Percentiles rank a stretch among this genome's conserved stretches.
phyloP scores from a whole-genome alignment of 2,329 filamentous ascomycete genomes.

The Cladosporium halotolerans region DNA sequence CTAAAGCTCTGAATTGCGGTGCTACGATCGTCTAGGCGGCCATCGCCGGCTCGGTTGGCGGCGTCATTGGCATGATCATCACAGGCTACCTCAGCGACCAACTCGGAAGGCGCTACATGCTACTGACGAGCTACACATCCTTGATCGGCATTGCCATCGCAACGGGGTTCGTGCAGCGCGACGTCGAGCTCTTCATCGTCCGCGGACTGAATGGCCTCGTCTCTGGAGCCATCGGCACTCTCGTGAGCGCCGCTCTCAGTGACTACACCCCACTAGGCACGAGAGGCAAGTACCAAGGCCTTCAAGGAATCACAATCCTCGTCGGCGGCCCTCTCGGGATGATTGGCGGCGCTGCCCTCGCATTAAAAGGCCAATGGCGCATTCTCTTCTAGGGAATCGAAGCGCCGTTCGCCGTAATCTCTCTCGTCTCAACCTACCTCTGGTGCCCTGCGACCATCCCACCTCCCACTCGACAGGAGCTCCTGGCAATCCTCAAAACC shows the following conservation, averaged over 20 bases:
- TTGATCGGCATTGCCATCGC: slow-evolving; percentile 8
- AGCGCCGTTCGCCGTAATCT: slow-evolving; percentile 2
- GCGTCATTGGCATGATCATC: slow-evolving; percentile 17
- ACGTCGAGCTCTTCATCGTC: slow-evolving; percentile 10
- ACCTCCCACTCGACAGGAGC: slow-evolving; percentile 1
- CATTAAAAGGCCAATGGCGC: slow-evolving; percentile 12
- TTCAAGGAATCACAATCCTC: slow-evolving; percentile 6
- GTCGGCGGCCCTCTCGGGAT: slow-evolving; percentile 18
- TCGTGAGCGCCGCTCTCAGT: slow-evolving; percentile 22
- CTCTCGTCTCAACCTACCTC: slow-evolving; percentile 12
- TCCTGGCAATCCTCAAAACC: slow-evolving; percentile 10
- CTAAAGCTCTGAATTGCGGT: slow-evolving; percentile 12
- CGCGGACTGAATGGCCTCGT: slow-evolving; percentile 17
- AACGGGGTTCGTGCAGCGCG: slow-evolving; percentile 10
- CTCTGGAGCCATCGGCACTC: slow-evolving; percentile 18
- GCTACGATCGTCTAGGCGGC: slow-evolving; percentile 18
- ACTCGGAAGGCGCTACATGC: slow-evolving; percentile 18
- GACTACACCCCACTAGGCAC: slow-evolving; percentile 16
- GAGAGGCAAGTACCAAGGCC: slow-evolving; percentile 18
- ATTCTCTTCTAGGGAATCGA: slow-evolving; percentile 14
- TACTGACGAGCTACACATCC: slow-evolving; percentile 12
- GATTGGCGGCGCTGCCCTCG: slow-evolving; percentile 16
- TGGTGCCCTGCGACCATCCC: slow-evolving; percentile 12
- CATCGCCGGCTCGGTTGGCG: slow-evolving; percentile 15
- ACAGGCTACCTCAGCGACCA: slow-evolving; percentile 21